Base-by-base conservation (phyloP, 176 grass and related monocot species). In the Ensete glaucum region DNA sequence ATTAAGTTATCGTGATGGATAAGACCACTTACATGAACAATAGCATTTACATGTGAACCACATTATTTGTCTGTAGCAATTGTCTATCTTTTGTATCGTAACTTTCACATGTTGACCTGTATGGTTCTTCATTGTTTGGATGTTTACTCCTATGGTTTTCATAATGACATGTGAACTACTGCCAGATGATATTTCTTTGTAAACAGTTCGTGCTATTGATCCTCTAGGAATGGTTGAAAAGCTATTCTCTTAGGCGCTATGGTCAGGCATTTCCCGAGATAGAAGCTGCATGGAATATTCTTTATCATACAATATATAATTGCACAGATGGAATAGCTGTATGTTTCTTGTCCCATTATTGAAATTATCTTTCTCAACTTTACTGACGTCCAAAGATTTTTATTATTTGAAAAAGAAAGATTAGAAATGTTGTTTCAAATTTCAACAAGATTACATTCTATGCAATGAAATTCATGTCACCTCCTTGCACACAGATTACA, bases 241-340 rank as follows among this genome's bases (percentile, higher is more conserved):
- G 65, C 54, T 97, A 93, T 84, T 88, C 93, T 66, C 74, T 76
- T 70, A 88, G 93, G 51, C 82, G 93, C 56, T 97, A 97, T 88
- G 93, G 93, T 55, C 83, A 74, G 55, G 50, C 79, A 76, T 86
- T 85, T 83, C 71, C 73, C 71, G 71, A 85, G 60, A 86, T 88
- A 63, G 81, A 90, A 51, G 82, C 90, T 83, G 83, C 87, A 54
- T 97, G 93, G 93, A 76, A 66, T 79, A 82, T 87, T 81, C 56
- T 97, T 69, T 85, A 93, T 79, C 93, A 87, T 69, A 92, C 93
- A 67, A 90, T 92, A 87, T 97, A 97, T 82, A 97, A 93, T 92
- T 97, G 90, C 84, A 92, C 93, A 53, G 93, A 97, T 85, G 90
- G 90, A 85, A 87, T 93, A 69, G 90, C 89, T 72, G 93, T 97